These are phyloP conservation scores for Cercospora canescens DNA, from an alignment of 2,329 filamentous ascomycete genomes.

Conservation along the genomic window DNA sequence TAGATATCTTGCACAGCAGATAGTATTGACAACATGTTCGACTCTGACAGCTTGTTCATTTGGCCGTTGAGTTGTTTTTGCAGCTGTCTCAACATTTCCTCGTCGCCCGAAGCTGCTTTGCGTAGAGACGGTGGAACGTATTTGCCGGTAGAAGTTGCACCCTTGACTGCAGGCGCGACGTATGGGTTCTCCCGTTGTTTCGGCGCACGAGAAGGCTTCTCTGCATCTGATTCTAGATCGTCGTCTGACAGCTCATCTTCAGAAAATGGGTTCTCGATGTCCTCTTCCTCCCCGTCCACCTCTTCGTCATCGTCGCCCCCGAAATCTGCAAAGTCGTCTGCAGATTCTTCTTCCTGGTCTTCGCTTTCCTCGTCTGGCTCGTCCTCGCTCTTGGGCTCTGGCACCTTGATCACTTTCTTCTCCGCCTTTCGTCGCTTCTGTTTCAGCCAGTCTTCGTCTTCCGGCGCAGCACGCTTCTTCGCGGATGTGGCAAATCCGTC, in stretches of 20 bases:
- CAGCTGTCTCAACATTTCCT: conserved; percentile 67
- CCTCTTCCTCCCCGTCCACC: conserved; percentile 42
- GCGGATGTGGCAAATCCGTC: conserved; percentile 49
- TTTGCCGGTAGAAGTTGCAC: conserved; percentile 56
- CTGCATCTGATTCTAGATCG: conserved; percentile 37
- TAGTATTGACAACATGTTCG: conserved; percentile 82
- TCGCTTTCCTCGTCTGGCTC: conserved; percentile 30
- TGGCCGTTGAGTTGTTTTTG: conserved; percentile 82
- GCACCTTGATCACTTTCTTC: conserved; percentile 29
- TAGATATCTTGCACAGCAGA: conserved; percentile 82
- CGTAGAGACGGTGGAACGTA: conserved; percentile 88
- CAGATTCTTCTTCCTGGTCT: not conserved
- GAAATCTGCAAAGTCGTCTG: not conserved
- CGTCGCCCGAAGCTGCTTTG: conserved; percentile 61
- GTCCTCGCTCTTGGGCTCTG: not conserved
- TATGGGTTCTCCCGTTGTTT: conserved; percentile 81
- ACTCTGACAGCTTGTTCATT: conserved; percentile 89
- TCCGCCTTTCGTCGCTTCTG: conserved; percentile 58
- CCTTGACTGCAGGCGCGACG: conserved; percentile 63
- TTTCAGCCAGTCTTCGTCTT: conserved; percentile 62
- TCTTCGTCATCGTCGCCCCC: conserved; percentile 33
- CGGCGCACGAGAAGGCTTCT: conserved; percentile 24
- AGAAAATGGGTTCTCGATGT: conserved; percentile 35
- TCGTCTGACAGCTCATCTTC: conserved; percentile 36
- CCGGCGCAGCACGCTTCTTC: conserved; percentile 50